These are phyloP conservation scores for Volvox reticuliferus DNA, from an alignment of 139 green algal genomes.

Conservation along the genomic window DNA sequence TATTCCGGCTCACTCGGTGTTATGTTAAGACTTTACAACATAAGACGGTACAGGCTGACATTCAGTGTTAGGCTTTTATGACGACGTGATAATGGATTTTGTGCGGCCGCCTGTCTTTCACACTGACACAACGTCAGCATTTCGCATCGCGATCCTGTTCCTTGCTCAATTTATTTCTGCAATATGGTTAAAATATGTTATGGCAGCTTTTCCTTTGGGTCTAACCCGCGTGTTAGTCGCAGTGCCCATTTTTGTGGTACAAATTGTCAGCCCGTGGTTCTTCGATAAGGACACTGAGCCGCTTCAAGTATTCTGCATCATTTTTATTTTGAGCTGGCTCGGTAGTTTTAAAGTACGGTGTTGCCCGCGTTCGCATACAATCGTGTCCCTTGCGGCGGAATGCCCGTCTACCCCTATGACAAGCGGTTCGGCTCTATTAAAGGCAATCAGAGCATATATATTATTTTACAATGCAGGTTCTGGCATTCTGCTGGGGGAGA, in stretches of 20 bases:
- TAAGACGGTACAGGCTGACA: not conserved
- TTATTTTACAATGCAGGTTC: not conserved
- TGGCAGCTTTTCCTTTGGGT: not conserved
- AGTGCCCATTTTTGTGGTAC: not conserved
- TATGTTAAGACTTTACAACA: not conserved
- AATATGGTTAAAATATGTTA: not conserved
- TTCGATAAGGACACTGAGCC: not conserved
- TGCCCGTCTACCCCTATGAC: too few species aligned
- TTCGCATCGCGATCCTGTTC: not conserved
- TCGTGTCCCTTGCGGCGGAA: too few species aligned
- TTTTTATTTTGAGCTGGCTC: not conserved
- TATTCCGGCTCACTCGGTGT: too few species aligned
- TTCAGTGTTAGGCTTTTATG: not conserved
- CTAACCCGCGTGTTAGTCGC: not conserved
- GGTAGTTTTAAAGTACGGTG: not conserved
- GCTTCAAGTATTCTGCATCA: not conserved
- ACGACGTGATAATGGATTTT: not conserved
- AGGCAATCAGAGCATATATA: not conserved
- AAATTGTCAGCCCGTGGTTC: not conserved
- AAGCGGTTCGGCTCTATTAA: too few species aligned
- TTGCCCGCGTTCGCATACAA: too few species aligned
- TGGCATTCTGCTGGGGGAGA: slow-evolving; percentile 23
- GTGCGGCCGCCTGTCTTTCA: not conserved
- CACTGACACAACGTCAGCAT: not conserved
- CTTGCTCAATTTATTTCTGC: not conserved